Evolutionary conservation across 257 asterid species (phyloP).

Genomic region (Coffea canephora): DNA sequence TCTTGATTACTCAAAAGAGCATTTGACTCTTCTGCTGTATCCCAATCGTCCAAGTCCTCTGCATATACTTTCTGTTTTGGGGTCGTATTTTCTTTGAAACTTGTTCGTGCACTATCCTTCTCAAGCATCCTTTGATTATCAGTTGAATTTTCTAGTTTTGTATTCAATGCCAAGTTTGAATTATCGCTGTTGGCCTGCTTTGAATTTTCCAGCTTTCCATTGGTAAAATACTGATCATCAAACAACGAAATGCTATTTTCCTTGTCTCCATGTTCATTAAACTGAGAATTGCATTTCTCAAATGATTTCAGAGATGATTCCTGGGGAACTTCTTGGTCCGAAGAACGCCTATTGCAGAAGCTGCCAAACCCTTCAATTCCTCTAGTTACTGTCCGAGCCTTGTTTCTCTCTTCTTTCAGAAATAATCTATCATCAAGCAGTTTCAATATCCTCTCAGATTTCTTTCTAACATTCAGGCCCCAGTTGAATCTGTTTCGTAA

Average conservation of each 20-base stretch:
- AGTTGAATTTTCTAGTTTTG: constrained; percentile 18
- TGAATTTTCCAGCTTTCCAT: constrained; percentile 12
- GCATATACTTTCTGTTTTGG: constrained; percentile 24
- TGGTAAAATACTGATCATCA: constrained; percentile 6
- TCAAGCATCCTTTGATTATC: constrained; percentile 7
- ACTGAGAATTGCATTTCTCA: constrained; percentile 58
- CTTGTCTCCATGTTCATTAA: constrained; percentile 34
- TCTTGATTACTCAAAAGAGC: constrained; percentile 40
- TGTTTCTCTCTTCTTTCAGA: constrained; percentile 71
- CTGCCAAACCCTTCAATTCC: constrained; percentile 91
- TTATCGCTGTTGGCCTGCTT: not conserved
- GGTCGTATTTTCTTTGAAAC: constrained; percentile 49
- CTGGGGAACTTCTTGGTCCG: constrained; percentile 27
- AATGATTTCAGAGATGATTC: constrained; percentile 37
- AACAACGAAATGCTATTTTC: constrained; percentile 28
- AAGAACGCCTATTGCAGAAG: constrained; percentile 40
- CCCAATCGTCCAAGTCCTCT: constrained; percentile 27
- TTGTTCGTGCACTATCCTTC: constrained; percentile 3
- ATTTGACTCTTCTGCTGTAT: constrained; percentile 33
- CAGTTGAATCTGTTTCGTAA: constrained; percentile 60
- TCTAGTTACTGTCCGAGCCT: constrained; percentile 62
- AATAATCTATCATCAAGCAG: constrained; percentile 60
- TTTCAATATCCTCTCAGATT: constrained; percentile 63
- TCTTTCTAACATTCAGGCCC: constrained; percentile 72
- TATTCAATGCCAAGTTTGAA: not conserved